phyloP scores from a whole-genome alignment of 73 alveolate genomes.

The Breviolum minutum region DNA sequence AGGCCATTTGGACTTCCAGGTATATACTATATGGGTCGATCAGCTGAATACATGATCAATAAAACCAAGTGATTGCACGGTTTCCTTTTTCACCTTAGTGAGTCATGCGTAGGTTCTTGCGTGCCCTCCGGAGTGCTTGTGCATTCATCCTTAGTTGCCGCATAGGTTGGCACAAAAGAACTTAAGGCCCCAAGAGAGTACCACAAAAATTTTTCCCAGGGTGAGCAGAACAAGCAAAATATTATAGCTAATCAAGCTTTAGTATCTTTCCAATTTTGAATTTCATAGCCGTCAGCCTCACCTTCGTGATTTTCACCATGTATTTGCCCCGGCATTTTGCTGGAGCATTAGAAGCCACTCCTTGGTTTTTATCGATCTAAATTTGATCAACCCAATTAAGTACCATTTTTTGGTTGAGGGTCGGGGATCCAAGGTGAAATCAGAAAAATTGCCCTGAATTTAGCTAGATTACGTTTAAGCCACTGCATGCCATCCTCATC shows the following conservation, averaged over 20 bases:
- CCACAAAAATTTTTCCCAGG: neutral
- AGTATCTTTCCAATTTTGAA: neutral
- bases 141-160: neutral
- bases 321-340: neutral
- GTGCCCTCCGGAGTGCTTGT: neutral
- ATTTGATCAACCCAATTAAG: neutral
- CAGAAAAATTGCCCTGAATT: neutral
- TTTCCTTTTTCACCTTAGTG: neutral
- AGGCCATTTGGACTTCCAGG: neutral
- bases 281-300: neutral
- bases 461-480: neutral
- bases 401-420: neutral
- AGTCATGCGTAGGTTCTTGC: neutral
- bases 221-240: neutral
- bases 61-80: neutral
- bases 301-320: neutral
- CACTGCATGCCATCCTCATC: constrained; percentile 25
- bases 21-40: too few relatives aligned
- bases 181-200: neutral
- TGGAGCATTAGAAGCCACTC: neutral
- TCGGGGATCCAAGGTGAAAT: neutral
- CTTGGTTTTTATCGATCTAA: neutral
- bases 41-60: neutral
- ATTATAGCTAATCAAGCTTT: neutral
- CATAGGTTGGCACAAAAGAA: neutral